A percentile compares a stretch with the other conserved stretches of the same genome.
Evolutionary conservation across 2,329 filamentous ascomycete genomes (phyloP).

Genomic region (Pyrenophora seminiperda): DNA sequence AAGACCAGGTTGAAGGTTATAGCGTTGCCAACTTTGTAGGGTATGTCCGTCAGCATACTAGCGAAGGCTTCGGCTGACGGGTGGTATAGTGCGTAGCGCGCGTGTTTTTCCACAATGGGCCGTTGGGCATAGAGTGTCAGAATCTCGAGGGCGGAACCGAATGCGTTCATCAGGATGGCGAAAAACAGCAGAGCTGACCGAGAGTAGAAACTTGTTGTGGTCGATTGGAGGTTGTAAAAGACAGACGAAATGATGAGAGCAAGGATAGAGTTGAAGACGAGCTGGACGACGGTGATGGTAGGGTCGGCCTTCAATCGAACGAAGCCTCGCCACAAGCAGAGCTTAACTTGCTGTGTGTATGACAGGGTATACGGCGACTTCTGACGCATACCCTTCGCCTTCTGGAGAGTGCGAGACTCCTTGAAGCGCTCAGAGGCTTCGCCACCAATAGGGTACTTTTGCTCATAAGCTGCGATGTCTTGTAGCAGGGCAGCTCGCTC

Average conservation of each 20-base stretch:
- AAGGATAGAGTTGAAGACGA: conserved; percentile 75
- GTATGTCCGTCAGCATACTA: conserved; percentile 84
- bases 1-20: conserved; percentile 78
- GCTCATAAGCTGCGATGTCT: conserved; percentile 55
- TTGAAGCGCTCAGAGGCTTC: conserved; percentile 54
- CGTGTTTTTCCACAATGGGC: conserved; percentile 89
- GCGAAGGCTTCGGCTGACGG: conserved; percentile 86
- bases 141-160: conserved; percentile 81
- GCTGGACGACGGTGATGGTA: conserved; percentile 69
- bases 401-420: conserved; percentile 53
- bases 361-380: conserved; percentile 85
- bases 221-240: conserved; percentile 73
- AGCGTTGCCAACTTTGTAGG: conserved; percentile 77
- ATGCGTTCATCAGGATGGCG: conserved; percentile 83
- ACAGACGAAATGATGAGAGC: conserved; percentile 78
- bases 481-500: conserved; percentile 53
- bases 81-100: conserved; percentile 85
- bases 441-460: conserved; percentile 53
- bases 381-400: conserved; percentile 58
- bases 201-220: conserved; percentile 75
- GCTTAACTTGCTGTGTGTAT: conserved; percentile 71
- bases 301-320: conserved; percentile 77
- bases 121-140: conserved; percentile 85
- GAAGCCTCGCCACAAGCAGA: conserved; percentile 83
- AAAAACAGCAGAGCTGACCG: conserved; percentile 85